These are phyloP conservation scores for Pouteria glomerata DNA, from an alignment of 148 eudicot genomes.

Conservation along the genomic window DNA sequence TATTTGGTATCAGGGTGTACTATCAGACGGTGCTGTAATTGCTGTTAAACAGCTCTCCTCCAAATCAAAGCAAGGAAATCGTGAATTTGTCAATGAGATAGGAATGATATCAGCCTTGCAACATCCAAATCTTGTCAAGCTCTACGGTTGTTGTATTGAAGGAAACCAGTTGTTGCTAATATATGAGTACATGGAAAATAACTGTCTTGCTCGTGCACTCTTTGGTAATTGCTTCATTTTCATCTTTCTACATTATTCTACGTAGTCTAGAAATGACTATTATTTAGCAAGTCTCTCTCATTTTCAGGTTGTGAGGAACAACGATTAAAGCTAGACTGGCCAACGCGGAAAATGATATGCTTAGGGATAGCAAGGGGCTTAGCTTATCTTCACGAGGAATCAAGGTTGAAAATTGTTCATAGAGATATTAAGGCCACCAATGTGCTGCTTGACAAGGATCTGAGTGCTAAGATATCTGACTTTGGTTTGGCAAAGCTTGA, in stretches of 20 bases:
- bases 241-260: not conserved
- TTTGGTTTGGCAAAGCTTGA: conserved; percentile 37
- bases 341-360: conserved; percentile 39
- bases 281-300: not conserved
- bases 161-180: conserved; percentile 53
- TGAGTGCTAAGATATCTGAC: conserved; percentile 35
- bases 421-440: conserved; percentile 48
- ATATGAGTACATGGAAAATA: conserved; percentile 67
- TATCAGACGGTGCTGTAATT: conserved; percentile 48
- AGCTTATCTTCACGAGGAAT: conserved; percentile 62
- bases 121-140: conserved; percentile 70
- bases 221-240: conserved; percentile 36
- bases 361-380: conserved; percentile 52
- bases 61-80: conserved; percentile 64
- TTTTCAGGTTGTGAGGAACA: conserved; percentile 31
- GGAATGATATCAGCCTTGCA: conserved; percentile 66
- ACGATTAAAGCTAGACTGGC: conserved; percentile 38
- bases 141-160: conserved; percentile 66
- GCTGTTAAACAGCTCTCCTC: conserved; percentile 81
- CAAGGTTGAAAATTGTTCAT: conserved; percentile 55
- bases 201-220: conserved; percentile 56
- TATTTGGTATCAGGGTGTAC: conserved; percentile 35
- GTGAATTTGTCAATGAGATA: conserved; percentile 63
- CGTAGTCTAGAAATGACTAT: not conserved
- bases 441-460: conserved; percentile 28